A percentile compares a stretch with the other conserved stretches of the same genome.
These are phyloP conservation scores for Puccinia triticina DNA, from an alignment of 1,284 basidiomycete species.

Conservation along the genomic window DNA sequence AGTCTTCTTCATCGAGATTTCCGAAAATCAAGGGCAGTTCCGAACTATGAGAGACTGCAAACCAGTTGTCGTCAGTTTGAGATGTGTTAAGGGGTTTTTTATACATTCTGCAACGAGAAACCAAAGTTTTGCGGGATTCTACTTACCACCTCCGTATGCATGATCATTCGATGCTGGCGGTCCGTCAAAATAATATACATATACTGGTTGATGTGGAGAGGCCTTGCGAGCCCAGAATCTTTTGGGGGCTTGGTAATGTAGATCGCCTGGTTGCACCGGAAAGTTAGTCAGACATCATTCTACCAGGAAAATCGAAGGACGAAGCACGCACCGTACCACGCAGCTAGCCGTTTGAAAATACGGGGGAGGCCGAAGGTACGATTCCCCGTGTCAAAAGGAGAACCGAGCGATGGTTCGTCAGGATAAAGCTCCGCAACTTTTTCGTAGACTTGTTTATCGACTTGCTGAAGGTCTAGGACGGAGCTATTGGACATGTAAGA, in stretches of 20 bases:
- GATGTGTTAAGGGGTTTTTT: background rate
- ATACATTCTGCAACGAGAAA: background rate
- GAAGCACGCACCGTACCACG: conserved; percentile 43
- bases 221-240: conserved; percentile 33
- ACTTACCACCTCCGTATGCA: conserved; percentile 31
- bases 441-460: conserved; percentile 31
- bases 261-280: conserved; percentile 21
- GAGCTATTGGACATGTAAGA: conserved; percentile 43
- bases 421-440: conserved; percentile 53
- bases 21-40: conserved; percentile 44
- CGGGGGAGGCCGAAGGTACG: conserved; percentile 33
- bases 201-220: conserved; percentile 18
- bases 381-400: conserved; percentile 54
- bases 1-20: background rate
- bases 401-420: conserved; percentile 52
- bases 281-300: background rate
- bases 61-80: background rate
- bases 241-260: conserved; percentile 48
- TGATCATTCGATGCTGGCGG: conserved; percentile 24
- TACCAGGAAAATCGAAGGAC: background rate
- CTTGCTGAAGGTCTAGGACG: conserved; percentile 14
- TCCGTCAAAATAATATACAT: conserved; percentile 47
- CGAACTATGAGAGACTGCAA: conserved; percentile 41
- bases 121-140: background rate
- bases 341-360: conserved; percentile 42